Percentiles rank a stretch among this genome's conserved stretches.
Conservation (phyloP, 768 basidiomycete genomes). For the Suillus variegatus region DNA sequence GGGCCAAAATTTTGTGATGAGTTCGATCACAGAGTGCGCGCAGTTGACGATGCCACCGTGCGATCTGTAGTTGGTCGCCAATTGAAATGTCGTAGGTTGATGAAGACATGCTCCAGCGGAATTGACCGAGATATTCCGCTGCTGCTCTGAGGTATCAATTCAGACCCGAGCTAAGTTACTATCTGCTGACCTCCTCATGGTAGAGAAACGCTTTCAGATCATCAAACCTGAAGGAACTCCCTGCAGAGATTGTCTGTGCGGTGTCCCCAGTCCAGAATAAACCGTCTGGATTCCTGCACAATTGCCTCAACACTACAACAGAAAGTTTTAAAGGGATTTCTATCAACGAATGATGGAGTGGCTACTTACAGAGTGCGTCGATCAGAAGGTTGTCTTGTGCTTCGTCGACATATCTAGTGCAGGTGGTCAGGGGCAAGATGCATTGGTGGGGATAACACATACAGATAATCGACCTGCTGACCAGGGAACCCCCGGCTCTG, state of each 20-base stretch:
- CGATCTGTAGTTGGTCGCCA: constrained; percentile 67
- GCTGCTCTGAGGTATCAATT: constrained; percentile 14
- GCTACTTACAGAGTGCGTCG: constrained; percentile 53
- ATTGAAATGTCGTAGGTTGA: constrained; percentile 49
- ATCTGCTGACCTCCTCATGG: constrained; percentile 23
- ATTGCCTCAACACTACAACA: constrained; percentile 52
- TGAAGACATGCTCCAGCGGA: constrained; percentile 17
- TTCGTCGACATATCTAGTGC: constrained; percentile 68
- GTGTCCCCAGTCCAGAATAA: constrained; percentile 83
- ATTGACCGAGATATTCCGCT: constrained; percentile 15
- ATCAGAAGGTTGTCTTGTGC: constrained; percentile 72
- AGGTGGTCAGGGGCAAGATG: background rate
- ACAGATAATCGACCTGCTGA: constrained; percentile 57
- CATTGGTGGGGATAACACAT: constrained; percentile 16
- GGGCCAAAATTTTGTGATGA: constrained; percentile 64
- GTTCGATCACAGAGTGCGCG: constrained; percentile 62
- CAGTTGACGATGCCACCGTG: constrained; percentile 76
- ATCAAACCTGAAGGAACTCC: constrained; percentile 74
- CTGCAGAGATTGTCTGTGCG: constrained; percentile 73
- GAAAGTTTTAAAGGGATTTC: no score
- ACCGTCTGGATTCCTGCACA: constrained; percentile 66
- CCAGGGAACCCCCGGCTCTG: constrained; percentile 23
- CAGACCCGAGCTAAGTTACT: background rate
- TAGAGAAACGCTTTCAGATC: constrained; percentile 69
- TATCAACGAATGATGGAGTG: background rate